Base-by-base conservation (phyloP, 2,329 filamentous ascomycete genomes). In the Huntiella savannae region DNA sequence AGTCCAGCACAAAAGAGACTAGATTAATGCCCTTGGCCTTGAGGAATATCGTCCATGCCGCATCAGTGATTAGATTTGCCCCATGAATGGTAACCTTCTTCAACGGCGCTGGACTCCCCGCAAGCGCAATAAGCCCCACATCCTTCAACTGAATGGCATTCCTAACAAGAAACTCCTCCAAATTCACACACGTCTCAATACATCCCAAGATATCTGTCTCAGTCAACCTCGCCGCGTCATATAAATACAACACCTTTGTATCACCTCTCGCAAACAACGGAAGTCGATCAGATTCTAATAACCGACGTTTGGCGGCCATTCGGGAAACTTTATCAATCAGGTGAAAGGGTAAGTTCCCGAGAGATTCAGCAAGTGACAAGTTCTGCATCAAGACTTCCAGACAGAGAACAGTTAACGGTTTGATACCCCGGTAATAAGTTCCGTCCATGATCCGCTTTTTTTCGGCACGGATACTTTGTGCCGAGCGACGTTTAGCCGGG, bases 121-220 rank as follows among this genome's bases (percentile, higher is more conserved):
- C 66, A 55, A 95, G 72, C 58, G 88, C 94, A 45, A 84, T 74
- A 60, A 95, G 71, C 37, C 86, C 81, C 35, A 69, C 68, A 55
- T 95, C 82, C 60, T 93, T 94, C 67, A 95, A 80, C 57, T 94
- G 87, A 43, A 91, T 82, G n/a, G 79, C 84, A 55, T 87, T 88
- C 42, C 81, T 77, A 8, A 93, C 64, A 52, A 85, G 81, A 48
- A 95, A 68, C 38, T 70, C 71, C 54, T 75, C 75, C 46, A 94
- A 64, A 4, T 68, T 68, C 0, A 82, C 76, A 48, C 82, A 77
- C 2, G 76, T 70, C 44, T 85, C 79, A 51, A 95, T 86, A 37
- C 94, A 83, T 52, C 78, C 73, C 41, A 82, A 71, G 53, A 81
- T 86, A 55, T 96, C 85, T 53, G 86, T 74, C 2, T 74, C 71